These are phyloP conservation scores for Ceratobasidium sp. DNA, from an alignment of 1,284 basidiomycete genomes.

Conservation along the genomic window DNA sequence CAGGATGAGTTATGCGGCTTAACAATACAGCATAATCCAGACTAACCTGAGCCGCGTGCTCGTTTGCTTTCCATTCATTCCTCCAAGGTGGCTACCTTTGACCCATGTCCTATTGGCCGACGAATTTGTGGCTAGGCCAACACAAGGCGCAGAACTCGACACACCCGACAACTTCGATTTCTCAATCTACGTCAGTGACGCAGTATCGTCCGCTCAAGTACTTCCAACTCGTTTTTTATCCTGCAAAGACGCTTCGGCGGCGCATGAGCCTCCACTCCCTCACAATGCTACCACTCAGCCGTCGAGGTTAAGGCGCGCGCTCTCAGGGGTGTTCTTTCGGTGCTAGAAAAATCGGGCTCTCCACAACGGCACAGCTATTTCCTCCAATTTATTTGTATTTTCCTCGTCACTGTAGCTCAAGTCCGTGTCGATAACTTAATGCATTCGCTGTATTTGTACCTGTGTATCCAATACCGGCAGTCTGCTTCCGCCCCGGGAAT, in stretches of 20 bases:
- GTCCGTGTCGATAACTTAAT: too few species aligned
- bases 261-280: too few species aligned
- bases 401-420: too few species aligned
- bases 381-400: too few species aligned
- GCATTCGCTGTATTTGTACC: neutral
- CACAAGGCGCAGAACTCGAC: neutral
- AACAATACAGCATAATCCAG: neutral
- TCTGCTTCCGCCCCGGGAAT: constrained; percentile 12
- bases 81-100: neutral
- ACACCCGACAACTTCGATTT: neutral
- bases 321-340: neutral
- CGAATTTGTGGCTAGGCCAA: neutral
- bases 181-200: constrained; percentile 20
- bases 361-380: too few species aligned
- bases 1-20: neutral
- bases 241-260: neutral
- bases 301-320: neutral
- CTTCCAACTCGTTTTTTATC: neutral
- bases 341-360: neutral
- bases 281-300: neutral
- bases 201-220: neutral
- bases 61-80: neutral
- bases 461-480: neutral
- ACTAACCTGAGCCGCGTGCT: neutral
- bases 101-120: neutral